Evolutionary conservation across 108 stramenopile genomes (phyloP), one percentile per base, ranked within the genome.

Genomic region (Cafeteria roenbergensis): DNA sequence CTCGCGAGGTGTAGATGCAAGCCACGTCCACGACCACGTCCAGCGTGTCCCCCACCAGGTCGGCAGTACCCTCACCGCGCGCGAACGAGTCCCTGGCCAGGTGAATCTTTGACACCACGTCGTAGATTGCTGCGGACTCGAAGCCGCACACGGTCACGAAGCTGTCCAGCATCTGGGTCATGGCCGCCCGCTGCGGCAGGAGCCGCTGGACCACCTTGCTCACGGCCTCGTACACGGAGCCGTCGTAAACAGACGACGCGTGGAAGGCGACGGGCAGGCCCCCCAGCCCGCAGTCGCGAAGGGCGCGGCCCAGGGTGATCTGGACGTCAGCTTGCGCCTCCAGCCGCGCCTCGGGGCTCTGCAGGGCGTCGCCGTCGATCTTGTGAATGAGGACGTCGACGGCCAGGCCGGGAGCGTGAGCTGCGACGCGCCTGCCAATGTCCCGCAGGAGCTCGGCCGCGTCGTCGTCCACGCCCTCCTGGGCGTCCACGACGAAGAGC

Each of bases 301-400:
- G 20, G 32, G 57, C 71, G n/a, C 30, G 59, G 24, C 69, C 36
- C 68, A 90, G 69, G 61, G 90, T 88, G 55, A 87, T 84, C 35
- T 87, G 75, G 27, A 89, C 83, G 70, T 88, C 90, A 34, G 90
- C 71, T 17, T 91, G 87, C 71, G 90, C 91, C 59, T 95, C 98
- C 62, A 90, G 87, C 78, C 96, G 95, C 69, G 88, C 84, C 66
- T 97, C 95, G 63, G 94, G 93, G 59, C 84, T 87, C 62, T 95
- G 73, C 77, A 95, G 95, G 30, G 95, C 70, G 70, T 99, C 98
- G 21, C 98, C 98, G 71, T 99, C 98, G 17, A 97, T 93, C 78
- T 99, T 99, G 88, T 99, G 93, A 37, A 99, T 89, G 73, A 99
- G 95, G 0, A 99, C 90, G 68, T 96, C 93, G 55, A 95, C 70